Evolutionary conservation across 2,329 filamentous ascomycete species (phyloP), one percentile per base, ranked within the genome.

Genomic region (Daldinia sp.): DNA sequence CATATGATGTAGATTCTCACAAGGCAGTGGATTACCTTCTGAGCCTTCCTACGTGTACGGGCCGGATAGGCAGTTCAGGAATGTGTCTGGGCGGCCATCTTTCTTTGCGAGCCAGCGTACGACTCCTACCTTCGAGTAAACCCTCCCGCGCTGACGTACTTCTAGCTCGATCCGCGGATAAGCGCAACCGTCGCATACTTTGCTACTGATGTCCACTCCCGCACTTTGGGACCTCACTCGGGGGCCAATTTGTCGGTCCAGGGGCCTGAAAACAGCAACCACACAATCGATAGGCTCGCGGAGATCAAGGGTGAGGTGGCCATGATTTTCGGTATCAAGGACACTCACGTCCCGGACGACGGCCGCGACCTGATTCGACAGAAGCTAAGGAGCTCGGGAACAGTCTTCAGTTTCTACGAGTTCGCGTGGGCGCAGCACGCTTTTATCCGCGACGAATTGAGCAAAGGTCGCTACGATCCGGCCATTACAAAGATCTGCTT

Each of bases 71-170:
- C 45, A 82, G 89, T 3, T 93, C 91, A 10, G 92, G 92, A 63
- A 97, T 97, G 94, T 97, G 94, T 77, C 87, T 97, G 1, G 94
- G 94, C 53, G 94, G 94, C 1, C 94, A 97, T 75, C 85, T 97
- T 15, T 92, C 87, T 56, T 77, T 87, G 49, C 91, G 77, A 55
- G 83, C 84, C 41, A 80, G 80, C 64, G 84, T 86, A 80, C 61
- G 81, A 29, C 23, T 30, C 11, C 30, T 8, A 7, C 39, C 2
- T 30, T 54, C 52, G 15, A 19, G 17, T 13, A 50, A 13, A 13
- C 19, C 11, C 35, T 41, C 30, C 1, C 19, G 51, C 17, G 9
- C 58, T 61, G 30, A 64, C 15, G 17, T 47, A 34, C 23, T 30
- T 19, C 17, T 15, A 86, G 71, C 83, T 97, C 49, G 93, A 97